Percentiles rank a stretch among this genome's conserved stretches.
These are phyloP conservation scores for Beta lomatogona DNA, from an alignment of 179 eudicot genomes.

Conservation along the genomic window DNA sequence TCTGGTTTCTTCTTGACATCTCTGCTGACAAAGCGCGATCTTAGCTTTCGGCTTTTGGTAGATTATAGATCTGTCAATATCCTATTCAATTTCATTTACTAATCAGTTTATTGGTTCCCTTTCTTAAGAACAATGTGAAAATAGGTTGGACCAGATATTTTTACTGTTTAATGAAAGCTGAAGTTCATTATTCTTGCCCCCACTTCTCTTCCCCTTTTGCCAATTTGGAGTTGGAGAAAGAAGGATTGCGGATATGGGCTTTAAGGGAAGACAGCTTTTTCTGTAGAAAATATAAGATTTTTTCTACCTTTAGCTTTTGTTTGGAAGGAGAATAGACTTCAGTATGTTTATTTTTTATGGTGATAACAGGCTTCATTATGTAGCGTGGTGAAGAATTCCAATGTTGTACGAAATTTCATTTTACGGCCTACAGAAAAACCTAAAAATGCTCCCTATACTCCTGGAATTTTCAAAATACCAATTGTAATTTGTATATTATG, in stretches of 20 bases:
- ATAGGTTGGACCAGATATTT: not conserved
- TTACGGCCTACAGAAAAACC: no score
- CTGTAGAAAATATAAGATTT: not conserved
- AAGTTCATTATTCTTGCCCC: not conserved
- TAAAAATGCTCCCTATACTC: no score
- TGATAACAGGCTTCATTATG: no score
- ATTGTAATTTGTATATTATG: no score
- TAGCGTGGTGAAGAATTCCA: no score
- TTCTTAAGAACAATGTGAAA: conserved; percentile 1
- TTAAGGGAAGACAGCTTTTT: not conserved
- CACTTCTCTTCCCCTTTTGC: not conserved
- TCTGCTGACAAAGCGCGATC: not conserved
- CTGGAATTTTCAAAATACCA: no score
- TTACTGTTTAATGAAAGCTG: not conserved
- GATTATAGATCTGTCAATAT: conserved; percentile 16
- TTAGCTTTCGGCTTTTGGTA: not conserved
- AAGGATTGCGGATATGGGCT: not conserved
- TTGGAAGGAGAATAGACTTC: not conserved
- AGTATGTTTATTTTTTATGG: no score
- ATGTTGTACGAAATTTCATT: no score
- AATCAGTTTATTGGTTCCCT: conserved; percentile 16
- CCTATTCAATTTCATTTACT: not conserved
- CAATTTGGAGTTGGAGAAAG: conserved; percentile 8
- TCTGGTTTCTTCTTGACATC: conserved; percentile 4
- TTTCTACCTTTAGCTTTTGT: not conserved